Percentiles rank a stretch among this genome's conserved stretches.
Conservation (phyloP, 257 asterid genomes). For the Verbascum thapsus region DNA sequence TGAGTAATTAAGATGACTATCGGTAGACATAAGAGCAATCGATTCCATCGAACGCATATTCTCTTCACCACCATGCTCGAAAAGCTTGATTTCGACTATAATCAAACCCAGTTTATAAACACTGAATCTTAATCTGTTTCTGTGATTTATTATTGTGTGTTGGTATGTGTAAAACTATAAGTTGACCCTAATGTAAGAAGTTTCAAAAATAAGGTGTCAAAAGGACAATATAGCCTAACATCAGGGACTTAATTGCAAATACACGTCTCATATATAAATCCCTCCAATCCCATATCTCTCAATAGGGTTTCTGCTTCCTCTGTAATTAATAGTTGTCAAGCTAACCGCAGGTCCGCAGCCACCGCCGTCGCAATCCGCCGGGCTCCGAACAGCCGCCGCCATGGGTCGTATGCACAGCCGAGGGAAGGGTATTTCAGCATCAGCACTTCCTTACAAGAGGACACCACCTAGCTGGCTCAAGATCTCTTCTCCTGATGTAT, state of each 20-base stretch:
- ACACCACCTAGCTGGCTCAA: slow-evolving; percentile 88
- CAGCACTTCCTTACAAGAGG: slow-evolving; percentile 88
- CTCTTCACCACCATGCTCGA: slow-evolving; percentile 51
- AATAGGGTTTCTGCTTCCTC: slow-evolving; percentile 39
- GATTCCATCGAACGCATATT: slow-evolving; percentile 72
- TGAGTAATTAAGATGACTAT: slow-evolving; percentile 50
- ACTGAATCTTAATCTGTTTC: background rate
- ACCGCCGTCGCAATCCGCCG: slow-evolving; percentile 34
- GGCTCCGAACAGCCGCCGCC: slow-evolving; percentile 33
- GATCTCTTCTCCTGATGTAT: slow-evolving; percentile 56
- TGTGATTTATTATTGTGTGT: too few species aligned
- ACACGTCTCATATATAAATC: slow-evolving; percentile 4
- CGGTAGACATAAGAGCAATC: slow-evolving; percentile 62
- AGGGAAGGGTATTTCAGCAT: slow-evolving; percentile 94
- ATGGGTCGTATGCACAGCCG: slow-evolving; percentile 97
- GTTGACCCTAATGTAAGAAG: too few species aligned
- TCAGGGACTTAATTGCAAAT: slow-evolving; percentile 40
- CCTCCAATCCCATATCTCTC: background rate
- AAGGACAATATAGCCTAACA: background rate
- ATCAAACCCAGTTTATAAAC: slow-evolving; percentile 16
- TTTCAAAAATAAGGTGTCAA: background rate
- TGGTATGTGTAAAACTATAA: too few species aligned
- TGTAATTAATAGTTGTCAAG: slow-evolving; percentile 6
- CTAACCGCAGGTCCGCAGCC: slow-evolving; percentile 29
- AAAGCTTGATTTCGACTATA: slow-evolving; percentile 16